phyloP scores from a whole-genome alignment of 768 basidiomycete genomes.

The Leccinum ochraceum region DNA sequence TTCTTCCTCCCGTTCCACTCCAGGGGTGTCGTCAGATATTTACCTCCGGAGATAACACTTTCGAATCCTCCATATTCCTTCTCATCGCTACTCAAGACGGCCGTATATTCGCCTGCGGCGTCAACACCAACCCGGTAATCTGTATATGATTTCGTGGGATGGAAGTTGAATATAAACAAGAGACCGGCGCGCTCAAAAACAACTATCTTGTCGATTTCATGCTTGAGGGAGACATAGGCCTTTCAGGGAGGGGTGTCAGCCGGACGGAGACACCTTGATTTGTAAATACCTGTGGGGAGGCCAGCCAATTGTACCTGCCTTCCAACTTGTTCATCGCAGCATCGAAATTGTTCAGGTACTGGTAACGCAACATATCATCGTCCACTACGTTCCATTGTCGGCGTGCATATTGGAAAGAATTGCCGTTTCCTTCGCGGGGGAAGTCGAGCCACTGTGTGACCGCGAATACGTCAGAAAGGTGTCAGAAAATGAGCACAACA shows the following conservation, averaged over 20 bases:
- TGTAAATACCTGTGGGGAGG: constrained; percentile 64
- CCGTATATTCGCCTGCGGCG: constrained; percentile 77
- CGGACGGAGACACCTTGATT: neutral
- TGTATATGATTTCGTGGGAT: constrained; percentile 85
- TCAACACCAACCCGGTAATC: constrained; percentile 96
- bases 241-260: constrained; percentile 31
- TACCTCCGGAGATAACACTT: constrained; percentile 62
- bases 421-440: constrained; percentile 92
- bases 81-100: constrained; percentile 85
- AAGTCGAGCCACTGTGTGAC: constrained; percentile 93
- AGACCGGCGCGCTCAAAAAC: constrained; percentile 93
- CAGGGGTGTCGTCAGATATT: constrained; percentile 79
- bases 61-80: constrained; percentile 88
- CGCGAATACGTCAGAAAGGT: neutral
- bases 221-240: constrained; percentile 93
- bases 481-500: neutral
- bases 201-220: constrained; percentile 91
- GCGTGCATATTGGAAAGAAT: constrained; percentile 96
- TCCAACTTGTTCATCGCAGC: constrained; percentile 87
- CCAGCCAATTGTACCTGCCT: constrained; percentile 81
- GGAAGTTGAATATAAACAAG: constrained; percentile 97
- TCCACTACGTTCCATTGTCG: constrained; percentile 97
- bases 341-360: constrained; percentile 93
- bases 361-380: constrained; percentile 84
- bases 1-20: constrained; percentile 95